phyloP scores from a whole-genome alignment of 2,329 filamentous ascomycete species.

The Paracorniculantispora psalliotae region DNA sequence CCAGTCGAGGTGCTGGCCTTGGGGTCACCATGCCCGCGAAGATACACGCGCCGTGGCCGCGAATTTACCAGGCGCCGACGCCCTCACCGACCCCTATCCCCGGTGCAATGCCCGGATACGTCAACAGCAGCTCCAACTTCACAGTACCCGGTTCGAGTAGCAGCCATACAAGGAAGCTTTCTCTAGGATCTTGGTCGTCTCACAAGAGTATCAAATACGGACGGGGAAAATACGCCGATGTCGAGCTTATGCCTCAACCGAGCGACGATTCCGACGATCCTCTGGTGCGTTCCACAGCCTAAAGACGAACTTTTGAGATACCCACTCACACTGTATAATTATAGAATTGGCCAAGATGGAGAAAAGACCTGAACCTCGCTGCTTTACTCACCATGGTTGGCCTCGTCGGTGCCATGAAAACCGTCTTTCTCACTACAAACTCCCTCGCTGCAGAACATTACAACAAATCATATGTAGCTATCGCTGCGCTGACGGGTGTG shows the following conservation, averaged over 20 bases:
- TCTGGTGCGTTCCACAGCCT: conserved; percentile 34
- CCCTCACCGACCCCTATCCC: not conserved
- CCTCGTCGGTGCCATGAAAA: conserved; percentile 49
- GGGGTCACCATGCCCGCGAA: not conserved
- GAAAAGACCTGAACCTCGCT: conserved; percentile 44
- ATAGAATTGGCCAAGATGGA: conserved; percentile 53
- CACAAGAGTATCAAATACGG: conserved; percentile 41
- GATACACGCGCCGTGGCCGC: conserved; percentile 4
- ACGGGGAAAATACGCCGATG: conserved; percentile 35
- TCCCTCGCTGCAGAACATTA: conserved; percentile 38
- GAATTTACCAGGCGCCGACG: not conserved
- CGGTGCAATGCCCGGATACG: not conserved
- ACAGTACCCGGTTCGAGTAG: not conserved
- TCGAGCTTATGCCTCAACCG: conserved; percentile 50
- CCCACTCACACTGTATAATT: not conserved
- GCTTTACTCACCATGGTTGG: conserved; percentile 43
- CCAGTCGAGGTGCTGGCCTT: not conserved
- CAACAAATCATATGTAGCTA: conserved; percentile 41
- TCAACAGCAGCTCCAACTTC: conserved; percentile 7
- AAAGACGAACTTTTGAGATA: not conserved
- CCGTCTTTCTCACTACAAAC: conserved; percentile 46
- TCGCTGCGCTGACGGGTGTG: conserved; percentile 46
- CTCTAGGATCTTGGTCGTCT: conserved; percentile 15
- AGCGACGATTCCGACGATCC: conserved; percentile 51
- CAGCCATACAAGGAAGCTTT: conserved; percentile 12